These are phyloP conservation scores for Colletotrichum salicis DNA, from an alignment of 2,329 filamentous ascomycete species.

Conservation along the genomic window DNA sequence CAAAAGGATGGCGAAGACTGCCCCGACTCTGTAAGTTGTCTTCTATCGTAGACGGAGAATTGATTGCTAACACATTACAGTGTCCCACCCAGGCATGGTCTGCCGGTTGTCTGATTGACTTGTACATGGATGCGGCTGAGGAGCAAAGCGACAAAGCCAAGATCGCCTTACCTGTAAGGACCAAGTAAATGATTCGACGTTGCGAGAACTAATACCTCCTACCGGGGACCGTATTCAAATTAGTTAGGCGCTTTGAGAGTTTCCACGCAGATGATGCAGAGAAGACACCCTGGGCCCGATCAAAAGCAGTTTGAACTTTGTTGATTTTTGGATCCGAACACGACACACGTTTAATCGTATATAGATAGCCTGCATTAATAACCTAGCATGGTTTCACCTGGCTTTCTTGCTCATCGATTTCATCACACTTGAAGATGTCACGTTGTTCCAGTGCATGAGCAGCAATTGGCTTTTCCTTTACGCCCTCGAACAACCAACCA, in stretches of 20 bases:
- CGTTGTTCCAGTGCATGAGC: background rate
- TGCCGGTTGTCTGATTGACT: constrained; percentile 90
- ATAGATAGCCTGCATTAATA: constrained; percentile 33
- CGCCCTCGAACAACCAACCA: no score
- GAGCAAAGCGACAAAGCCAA: constrained; percentile 50
- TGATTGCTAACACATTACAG: constrained; percentile 52
- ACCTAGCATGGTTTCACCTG: constrained; percentile 34
- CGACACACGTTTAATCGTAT: constrained; percentile 1
- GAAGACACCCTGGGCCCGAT: background rate
- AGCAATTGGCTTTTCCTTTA: no score
- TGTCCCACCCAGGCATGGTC: constrained; percentile 98
- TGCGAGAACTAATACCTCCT: constrained; percentile 7
- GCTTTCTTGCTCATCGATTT: constrained; percentile 26
- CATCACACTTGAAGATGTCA: background rate
- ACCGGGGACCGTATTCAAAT: constrained; percentile 11
- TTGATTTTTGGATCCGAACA: constrained; percentile 1
- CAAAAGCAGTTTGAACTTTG: constrained; percentile 13
- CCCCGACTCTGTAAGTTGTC: constrained; percentile 79
- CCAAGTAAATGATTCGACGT: constrained; percentile 23
- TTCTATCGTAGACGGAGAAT: background rate
- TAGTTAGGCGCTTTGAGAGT: constrained; percentile 17
- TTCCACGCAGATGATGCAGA: constrained; percentile 1
- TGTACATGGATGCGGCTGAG: constrained; percentile 89
- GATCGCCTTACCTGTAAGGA: constrained; percentile 40
- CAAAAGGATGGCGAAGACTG: constrained; percentile 89